Conservation (phyloP, 2,329 filamentous ascomycete genomes). For the Fusarium transvaalense region DNA sequence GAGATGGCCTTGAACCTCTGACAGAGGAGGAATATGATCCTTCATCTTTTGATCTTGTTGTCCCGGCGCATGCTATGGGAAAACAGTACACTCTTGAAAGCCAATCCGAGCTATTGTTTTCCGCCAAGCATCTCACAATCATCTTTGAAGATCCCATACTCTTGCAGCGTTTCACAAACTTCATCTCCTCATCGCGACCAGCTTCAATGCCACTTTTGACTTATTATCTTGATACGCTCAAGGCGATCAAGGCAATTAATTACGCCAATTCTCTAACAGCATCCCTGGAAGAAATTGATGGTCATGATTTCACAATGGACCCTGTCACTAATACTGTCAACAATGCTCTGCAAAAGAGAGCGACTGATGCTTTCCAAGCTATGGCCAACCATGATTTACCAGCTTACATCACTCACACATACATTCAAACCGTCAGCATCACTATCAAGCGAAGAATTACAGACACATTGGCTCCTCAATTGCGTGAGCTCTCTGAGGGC, state of each 20-base stretch:
- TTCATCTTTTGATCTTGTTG: slow-evolving; percentile 42
- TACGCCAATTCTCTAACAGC: slow-evolving; percentile 78
- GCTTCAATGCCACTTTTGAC: slow-evolving; percentile 74
- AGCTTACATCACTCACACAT: slow-evolving; percentile 77
- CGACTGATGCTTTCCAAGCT: slow-evolving; percentile 72
- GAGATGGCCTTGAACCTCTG: slow-evolving; percentile 39
- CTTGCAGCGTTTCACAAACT: slow-evolving; percentile 75
- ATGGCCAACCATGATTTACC: slow-evolving; percentile 77
- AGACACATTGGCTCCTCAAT: slow-evolving; percentile 72
- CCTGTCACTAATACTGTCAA: slow-evolving; percentile 68
- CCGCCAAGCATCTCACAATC: slow-evolving; percentile 70
- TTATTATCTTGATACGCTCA: slow-evolving; percentile 79
- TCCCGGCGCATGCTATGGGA: slow-evolving; percentile 37
- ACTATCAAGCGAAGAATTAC: slow-evolving; percentile 77
- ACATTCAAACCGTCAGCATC: slow-evolving; percentile 75
- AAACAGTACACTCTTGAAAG: slow-evolving; percentile 68
- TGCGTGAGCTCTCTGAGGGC: slow-evolving; percentile 78
- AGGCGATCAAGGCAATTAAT: slow-evolving; percentile 76
- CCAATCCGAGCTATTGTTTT: slow-evolving; percentile 75
- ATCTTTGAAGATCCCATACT: slow-evolving; percentile 75
- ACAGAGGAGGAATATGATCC: slow-evolving; percentile 44
- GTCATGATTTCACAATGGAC: slow-evolving; percentile 66
- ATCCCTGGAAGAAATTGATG: slow-evolving; percentile 68
- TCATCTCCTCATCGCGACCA: slow-evolving; percentile 70
- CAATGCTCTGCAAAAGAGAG: slow-evolving; percentile 70